Percentiles rank a stretch among this genome's conserved stretches.
phyloP scores from a whole-genome alignment of 257 asterid species.

The Marsdenia floribunda region DNA sequence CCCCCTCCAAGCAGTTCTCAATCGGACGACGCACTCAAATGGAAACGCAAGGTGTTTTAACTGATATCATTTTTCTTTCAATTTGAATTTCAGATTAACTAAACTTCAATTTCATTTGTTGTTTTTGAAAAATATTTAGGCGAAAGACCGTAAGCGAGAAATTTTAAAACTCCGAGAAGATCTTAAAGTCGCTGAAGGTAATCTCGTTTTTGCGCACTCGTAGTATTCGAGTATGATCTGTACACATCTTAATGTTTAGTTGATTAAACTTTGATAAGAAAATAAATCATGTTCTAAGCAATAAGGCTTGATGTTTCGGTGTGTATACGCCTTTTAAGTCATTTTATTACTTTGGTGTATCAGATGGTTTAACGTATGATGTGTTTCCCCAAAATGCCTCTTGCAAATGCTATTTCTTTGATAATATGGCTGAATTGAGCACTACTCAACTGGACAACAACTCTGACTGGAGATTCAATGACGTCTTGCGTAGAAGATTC shows the following conservation, averaged over 20 bases:
- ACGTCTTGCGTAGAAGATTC: conserved; percentile 77
- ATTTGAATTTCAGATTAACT: background rate
- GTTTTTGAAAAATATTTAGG: conserved; percentile 35
- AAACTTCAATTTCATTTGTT: background rate
- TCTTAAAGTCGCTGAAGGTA: conserved; percentile 80
- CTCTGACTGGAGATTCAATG: conserved; percentile 40
- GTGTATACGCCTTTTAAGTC: background rate
- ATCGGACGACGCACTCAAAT: conserved; percentile 49
- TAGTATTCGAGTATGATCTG: background rate
- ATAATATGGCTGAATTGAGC: conserved; percentile 55
- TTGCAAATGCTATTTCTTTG: conserved; percentile 92
- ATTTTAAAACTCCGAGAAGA: conserved; percentile 74
- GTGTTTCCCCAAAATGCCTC: conserved; percentile 60
- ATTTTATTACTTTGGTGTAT: background rate
- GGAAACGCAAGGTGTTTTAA: conserved; percentile 63
- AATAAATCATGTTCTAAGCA: background rate
- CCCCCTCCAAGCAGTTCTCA: conserved; percentile 22
- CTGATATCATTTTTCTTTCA: background rate
- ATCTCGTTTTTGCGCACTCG: conserved; percentile 1
- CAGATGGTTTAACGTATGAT: conserved; percentile 72
- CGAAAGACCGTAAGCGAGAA: conserved; percentile 72
- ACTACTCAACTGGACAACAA: conserved; percentile 24
- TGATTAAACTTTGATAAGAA: background rate
- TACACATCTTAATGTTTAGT: background rate
- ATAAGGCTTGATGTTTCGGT: background rate